Evolutionary conservation across 164 flowering plant genomes (phyloP), one percentile per base, ranked within the genome.

Genomic region (Hamamelis virginiana): DNA sequence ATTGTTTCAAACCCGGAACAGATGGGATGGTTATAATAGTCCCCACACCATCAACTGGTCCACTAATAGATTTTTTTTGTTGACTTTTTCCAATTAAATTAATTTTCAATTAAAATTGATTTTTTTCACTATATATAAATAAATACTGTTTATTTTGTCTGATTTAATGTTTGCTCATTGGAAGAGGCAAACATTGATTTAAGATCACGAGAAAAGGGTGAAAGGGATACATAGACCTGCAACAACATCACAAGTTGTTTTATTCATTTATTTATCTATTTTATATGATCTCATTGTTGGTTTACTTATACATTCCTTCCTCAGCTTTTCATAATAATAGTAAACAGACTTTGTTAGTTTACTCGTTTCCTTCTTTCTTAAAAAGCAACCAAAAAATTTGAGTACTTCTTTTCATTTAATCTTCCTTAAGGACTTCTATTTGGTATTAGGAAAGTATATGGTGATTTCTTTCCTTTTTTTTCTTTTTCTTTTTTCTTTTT

Each of bases 1-100:
- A 77, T 4, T 11, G 58, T 44, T 69, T 62, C 71, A 75, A 59
- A 69, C 57, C 65, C 22, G 15, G 33, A 58, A 57, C 18, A 52
- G 28, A 26, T 51, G 59, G 41, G 59, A 67, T 46, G 55, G 46
- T 13, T 10, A 22, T 12, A 67, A 62, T 18, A 14, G 47, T 43
- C 50, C 41, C 50, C 41, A 12, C 22, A 27, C 66, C 59, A 58
- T 47, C 65, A 62, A 56, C 16, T 41, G 22, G 14, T 28, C 15
- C 22, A 19, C 46, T 26, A 44, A 1, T 33, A 60, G 33, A 38
- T 41, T 60, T 26, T 60, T 26, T 15, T 14, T 16, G 25, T 57
- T 57, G 60, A 16, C 15, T 8, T 57, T 15, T 23, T 57, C 13
- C 60, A 25, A 23, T 33, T 4, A 57, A 57, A 57, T 16, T 10